A percentile compares a stretch with the other conserved stretches of the same genome.
These are phyloP conservation scores for Verruconis gallopava DNA, from an alignment of 2,329 filamentous ascomycete species.

Conservation along the genomic window DNA sequence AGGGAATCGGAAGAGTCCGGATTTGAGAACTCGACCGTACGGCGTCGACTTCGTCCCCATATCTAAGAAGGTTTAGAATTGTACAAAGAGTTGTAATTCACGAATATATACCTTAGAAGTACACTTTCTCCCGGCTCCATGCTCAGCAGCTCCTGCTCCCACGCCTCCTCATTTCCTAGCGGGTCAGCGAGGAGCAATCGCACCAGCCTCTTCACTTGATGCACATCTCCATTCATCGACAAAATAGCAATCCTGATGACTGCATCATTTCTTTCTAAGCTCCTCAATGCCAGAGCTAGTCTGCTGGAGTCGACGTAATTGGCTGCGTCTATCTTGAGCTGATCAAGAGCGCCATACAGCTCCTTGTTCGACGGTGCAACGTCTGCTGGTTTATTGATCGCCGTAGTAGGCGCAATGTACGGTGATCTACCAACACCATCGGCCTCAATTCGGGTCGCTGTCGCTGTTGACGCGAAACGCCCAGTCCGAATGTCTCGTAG, in stretches of 20 bases:
- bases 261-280: constrained; percentile 40
- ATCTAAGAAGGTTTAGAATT: constrained; percentile 24
- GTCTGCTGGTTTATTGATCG: constrained; percentile 3
- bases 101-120: constrained; percentile 25
- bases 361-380: neutral
- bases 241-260: constrained; percentile 40
- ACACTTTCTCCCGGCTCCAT: constrained; percentile 24
- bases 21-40: constrained; percentile 37
- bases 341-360: constrained; percentile 45
- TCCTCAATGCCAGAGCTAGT: constrained; percentile 57
- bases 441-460: too few relatives aligned
- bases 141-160: constrained; percentile 29
- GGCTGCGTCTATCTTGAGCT: constrained; percentile 48
- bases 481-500: constrained; percentile 1
- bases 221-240: constrained; percentile 39
- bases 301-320: constrained; percentile 55
- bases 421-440: neutral
- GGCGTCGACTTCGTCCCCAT: constrained; percentile 37
- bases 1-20: constrained; percentile 50
- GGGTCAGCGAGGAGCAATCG: constrained; percentile 43
- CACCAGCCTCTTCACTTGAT: constrained; percentile 51
- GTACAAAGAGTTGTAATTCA: too few relatives aligned
- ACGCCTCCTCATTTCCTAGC: constrained; percentile 26
- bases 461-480: constrained; percentile 1
- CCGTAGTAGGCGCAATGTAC: neutral